Evolutionary conservation across 345 rosid genomes (phyloP), one percentile per base, ranked within the genome.

Genomic region (Eucalyptus shirleyi): DNA sequence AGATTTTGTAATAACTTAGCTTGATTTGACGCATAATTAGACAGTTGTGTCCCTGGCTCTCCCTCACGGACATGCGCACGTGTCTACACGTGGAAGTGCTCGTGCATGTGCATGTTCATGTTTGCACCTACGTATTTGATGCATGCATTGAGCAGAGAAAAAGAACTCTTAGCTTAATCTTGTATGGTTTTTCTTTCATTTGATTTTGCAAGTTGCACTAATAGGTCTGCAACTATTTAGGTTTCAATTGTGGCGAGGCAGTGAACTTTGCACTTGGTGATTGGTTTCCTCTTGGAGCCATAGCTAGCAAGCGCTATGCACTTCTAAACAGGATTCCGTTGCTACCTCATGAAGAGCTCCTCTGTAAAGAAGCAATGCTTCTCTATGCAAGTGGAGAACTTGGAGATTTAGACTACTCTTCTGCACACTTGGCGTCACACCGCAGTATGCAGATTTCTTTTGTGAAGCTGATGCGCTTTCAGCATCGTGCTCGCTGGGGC

Each of bases 191-290:
- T 37, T 21, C 14, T 77, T 40, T 77, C 47, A 40, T 77, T 77
- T 77, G 24, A 37, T 40, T 77, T 19, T 40, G 47, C 44, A 87
- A 55, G 44, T 42, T 50, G 28, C 32, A 86, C 87, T 50, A 77
- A 82, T 90, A 40, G 47, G 47, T 21, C 85, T 77, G 8, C 85
- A 60, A 87, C 89, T n/a, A 23, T 93, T 60, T 86, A 98, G 99
- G 99, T 83, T 98, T 98, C 91, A 98, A 98, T 92, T 98, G 99
- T 90, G 99, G 99, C 11, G 99, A 98, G 95, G 99, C 99, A 88
- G 99, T 98, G 91, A 98, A 98, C 93, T 98, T 98, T 93, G 99
- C 99, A 44, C 96, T 95, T 94, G 96, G 97, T 87, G 98, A 98
- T 90, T 98, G 99, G 99, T 98, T 98, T 93, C 96, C 97, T 90